Conservation (phyloP, 768 basidiomycete species). For the Lactarius tabidus region DNA sequence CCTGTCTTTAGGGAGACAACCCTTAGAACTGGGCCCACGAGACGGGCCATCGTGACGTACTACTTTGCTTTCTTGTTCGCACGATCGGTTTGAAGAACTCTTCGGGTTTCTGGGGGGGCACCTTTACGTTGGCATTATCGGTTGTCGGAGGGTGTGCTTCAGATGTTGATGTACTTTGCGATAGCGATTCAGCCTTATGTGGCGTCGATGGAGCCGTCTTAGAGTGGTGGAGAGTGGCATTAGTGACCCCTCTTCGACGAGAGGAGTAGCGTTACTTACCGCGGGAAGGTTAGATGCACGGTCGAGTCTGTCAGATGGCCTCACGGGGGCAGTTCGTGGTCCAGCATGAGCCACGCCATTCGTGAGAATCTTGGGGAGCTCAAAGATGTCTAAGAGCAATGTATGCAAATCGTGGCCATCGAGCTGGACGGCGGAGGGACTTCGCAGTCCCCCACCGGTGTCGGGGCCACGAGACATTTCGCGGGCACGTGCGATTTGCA, state of each 20-base stretch:
- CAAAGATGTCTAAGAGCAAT: constrained; percentile 11
- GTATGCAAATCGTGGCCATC: not conserved
- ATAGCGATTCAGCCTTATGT: constrained; percentile 3
- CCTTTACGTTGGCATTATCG: not conserved
- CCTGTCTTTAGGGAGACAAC: not conserved
- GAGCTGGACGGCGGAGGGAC: constrained; percentile 13
- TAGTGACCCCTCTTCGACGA: not conserved
- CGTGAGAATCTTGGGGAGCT: not conserved
- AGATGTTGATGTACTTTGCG: constrained; percentile 7
- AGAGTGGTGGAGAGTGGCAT: not conserved
- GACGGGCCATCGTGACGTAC: not conserved
- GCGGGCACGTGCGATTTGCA: constrained; percentile 38
- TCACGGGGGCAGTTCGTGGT: constrained; percentile 10
- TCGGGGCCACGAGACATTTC: constrained; percentile 30
- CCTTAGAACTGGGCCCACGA: constrained; percentile 1
- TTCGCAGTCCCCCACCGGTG: constrained; percentile 1
- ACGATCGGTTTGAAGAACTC: not conserved
- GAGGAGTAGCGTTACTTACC: not conserved
- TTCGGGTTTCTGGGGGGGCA: not conserved
- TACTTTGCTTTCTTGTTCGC: not conserved
- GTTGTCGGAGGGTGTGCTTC: not conserved
- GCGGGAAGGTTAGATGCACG: constrained; percentile 14
- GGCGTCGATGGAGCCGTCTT: constrained; percentile 17
- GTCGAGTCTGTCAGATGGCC: not conserved
- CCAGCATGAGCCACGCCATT: not conserved